A percentile compares a stretch with the other conserved stretches of the same genome.
Conservation (phyloP, 2,329 filamentous ascomycete genomes). For the Bisporella sp. region DNA sequence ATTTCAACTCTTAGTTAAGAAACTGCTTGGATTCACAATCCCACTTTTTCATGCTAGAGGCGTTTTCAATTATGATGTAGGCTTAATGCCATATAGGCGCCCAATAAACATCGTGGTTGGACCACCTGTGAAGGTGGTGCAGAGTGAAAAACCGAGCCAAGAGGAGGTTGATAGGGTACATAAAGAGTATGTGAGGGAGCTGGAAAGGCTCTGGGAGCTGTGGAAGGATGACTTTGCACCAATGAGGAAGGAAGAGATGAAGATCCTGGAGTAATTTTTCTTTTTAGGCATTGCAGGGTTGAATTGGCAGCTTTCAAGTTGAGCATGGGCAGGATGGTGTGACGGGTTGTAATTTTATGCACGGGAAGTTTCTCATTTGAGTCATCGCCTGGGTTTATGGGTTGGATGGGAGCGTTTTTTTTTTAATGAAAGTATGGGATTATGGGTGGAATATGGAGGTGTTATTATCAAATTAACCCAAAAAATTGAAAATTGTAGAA, state of each 20-base stretch:
- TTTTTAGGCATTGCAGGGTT: too few species aligned
- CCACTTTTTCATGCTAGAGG: slow-evolving; percentile 85
- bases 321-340: too few species aligned
- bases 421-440: too few species aligned
- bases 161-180: slow-evolving; percentile 78
- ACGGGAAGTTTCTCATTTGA: too few species aligned
- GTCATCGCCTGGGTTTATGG: too few species aligned
- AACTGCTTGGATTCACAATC: slow-evolving; percentile 83
- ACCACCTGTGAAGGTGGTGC: slow-evolving; percentile 64
- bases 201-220: slow-evolving; percentile 65
- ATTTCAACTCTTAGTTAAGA: slow-evolving; percentile 77
- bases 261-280: slow-evolving; percentile 49
- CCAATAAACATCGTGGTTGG: slow-evolving; percentile 88
- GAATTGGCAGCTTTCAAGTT: too few species aligned
- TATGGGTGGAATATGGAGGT: too few species aligned
- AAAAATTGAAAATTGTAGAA: too few species aligned
- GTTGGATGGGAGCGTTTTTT: too few species aligned
- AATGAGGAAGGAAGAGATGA: slow-evolving; percentile 56
- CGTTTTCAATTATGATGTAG: slow-evolving; percentile 96
- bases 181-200: slow-evolving; percentile 66
- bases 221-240: slow-evolving; percentile 72
- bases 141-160: slow-evolving; percentile 57
- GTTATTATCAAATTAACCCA: too few species aligned
- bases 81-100: slow-evolving; percentile 86
- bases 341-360: too few species aligned